Percentiles rank a stretch among this genome's conserved stretches.
phyloP scores from a whole-genome alignment of 768 basidiomycete species.

The Termitomyces sp. region DNA sequence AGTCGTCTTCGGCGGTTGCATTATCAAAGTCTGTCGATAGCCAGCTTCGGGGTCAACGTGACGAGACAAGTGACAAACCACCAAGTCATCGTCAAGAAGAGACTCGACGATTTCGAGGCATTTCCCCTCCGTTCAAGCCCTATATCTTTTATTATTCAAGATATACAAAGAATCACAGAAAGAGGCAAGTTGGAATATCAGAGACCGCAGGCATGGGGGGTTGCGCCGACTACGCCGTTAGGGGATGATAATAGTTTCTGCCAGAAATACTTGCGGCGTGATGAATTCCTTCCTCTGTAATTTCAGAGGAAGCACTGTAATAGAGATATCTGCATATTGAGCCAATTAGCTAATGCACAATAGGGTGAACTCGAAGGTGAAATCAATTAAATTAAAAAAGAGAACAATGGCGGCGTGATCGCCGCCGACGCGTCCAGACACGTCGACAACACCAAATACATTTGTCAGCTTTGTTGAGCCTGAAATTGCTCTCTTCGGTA shows the following conservation, averaged over 20 bases:
- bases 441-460: conserved; percentile 13
- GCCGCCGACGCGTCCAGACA: conserved; percentile 5
- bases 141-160: no score
- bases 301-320: background rate
- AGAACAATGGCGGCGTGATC: background rate
- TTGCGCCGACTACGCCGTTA: no score
- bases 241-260: background rate
- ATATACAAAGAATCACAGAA: no score
- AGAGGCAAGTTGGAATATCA: no score
- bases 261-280: background rate
- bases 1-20: no score
- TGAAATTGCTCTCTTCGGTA: background rate
- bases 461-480: conserved; percentile 10
- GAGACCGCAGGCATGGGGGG: no score
- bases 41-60: no score
- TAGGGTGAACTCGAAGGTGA: background rate
- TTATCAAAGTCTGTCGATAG: no score
- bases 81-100: no score
- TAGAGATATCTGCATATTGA: background rate
- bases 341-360: background rate
- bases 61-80: no score
- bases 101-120: no score
- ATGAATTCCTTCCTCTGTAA: background rate
- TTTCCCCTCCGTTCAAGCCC: no score
- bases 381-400: background rate